Evolutionary conservation across 208 protist species (phyloP).

Genomic region (Strigomonas galati): DNA sequence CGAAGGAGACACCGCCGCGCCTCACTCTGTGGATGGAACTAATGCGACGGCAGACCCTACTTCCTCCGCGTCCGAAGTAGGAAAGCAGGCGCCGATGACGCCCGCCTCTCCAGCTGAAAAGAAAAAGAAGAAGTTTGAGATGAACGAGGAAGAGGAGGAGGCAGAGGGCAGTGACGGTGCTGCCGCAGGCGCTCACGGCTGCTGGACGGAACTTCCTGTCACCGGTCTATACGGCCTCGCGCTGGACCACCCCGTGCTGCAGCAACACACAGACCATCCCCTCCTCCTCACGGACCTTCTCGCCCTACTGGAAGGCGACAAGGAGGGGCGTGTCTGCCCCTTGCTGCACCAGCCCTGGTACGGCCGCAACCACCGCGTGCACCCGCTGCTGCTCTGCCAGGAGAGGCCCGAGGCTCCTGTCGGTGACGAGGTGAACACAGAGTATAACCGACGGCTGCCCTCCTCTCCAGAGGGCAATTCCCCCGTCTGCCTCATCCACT

Average conservation of each 20-base stretch:
- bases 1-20: too few relatives aligned
- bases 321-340: neutral
- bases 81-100: too few relatives aligned
- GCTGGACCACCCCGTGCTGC: conserved; percentile 36
- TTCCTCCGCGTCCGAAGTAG: too few relatives aligned
- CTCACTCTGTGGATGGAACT: too few relatives aligned
- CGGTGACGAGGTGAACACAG: conserved; percentile 27
- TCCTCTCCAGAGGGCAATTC: neutral
- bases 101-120: neutral
- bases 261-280: conserved; percentile 17
- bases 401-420: conserved; percentile 16
- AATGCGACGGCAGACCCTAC: too few relatives aligned
- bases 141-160: conserved; percentile 23
- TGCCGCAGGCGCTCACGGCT: conserved; percentile 14
- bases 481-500: neutral
- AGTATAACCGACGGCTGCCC: neutral
- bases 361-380: conserved; percentile 34
- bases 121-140: conserved; percentile 7
- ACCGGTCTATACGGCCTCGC: conserved; percentile 56
- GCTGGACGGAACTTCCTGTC: conserved; percentile 69
- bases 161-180: conserved; percentile 10
- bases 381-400: conserved; percentile 40
- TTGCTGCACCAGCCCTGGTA: conserved; percentile 59
- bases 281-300: neutral
- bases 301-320: too few relatives aligned